Conservation (phyloP, 805 yeast species). For the Pichia scutulata region DNA sequence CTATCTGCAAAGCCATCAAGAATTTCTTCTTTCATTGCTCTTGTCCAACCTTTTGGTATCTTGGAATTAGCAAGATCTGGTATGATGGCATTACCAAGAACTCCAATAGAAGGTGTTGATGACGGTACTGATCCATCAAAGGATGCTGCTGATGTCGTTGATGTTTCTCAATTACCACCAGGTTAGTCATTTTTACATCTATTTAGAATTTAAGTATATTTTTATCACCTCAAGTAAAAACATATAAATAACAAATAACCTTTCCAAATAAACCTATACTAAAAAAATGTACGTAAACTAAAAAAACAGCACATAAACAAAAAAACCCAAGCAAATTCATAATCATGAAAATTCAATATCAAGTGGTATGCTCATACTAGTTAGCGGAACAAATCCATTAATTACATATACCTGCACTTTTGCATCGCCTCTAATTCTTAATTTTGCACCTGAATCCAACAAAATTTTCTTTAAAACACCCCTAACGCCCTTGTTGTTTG, state of each 20-base stretch:
- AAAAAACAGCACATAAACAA: neutral
- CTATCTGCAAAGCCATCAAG: constrained; percentile 90
- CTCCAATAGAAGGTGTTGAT: constrained; percentile 61
- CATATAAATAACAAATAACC: neutral
- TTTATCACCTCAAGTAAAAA: neutral
- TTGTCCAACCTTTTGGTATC: constrained; percentile 92
- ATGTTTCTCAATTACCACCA: constrained; percentile 87
- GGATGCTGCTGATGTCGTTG: constrained; percentile 68
- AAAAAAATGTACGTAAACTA: neutral
- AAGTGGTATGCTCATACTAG: constrained; percentile 25
- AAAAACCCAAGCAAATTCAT: neutral
- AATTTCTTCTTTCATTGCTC: constrained; percentile 75
- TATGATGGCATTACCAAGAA: constrained; percentile 97
- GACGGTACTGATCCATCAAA: constrained; percentile 42
- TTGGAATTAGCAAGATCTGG: constrained; percentile 96
- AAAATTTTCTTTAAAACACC: constrained; percentile 28
- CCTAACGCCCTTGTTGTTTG: constrained; percentile 27
- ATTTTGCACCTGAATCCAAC: constrained; percentile 23
- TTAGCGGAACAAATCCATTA: constrained; percentile 29
- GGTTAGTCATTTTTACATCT: constrained; percentile 44
- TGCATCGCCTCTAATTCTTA: constrained; percentile 31
- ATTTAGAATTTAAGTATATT: neutral
- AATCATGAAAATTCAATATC: constrained; percentile 22
- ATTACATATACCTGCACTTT: constrained; percentile 24
- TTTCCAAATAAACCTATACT: neutral